Conservation (phyloP, 345 rosid genomes). For the Gossypium longicalyx region DNA sequence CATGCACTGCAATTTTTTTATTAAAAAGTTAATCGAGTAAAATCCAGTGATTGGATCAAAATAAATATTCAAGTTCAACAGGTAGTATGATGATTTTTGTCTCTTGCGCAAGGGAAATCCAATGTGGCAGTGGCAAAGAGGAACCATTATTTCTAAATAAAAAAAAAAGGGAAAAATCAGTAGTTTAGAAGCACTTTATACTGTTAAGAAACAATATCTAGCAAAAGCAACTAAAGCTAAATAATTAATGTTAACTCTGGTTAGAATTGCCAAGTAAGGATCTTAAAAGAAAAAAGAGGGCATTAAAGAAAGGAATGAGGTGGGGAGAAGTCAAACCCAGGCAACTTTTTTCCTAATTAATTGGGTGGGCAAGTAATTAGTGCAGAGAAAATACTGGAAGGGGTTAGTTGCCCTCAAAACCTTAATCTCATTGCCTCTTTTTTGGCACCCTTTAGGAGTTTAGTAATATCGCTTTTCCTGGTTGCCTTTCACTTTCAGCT, state of each 20-base stretch:
- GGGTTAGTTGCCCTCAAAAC: not conserved
- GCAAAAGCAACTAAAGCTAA: not conserved
- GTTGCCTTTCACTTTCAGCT: not conserved
- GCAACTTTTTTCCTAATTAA: no score
- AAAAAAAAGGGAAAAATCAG: no score
- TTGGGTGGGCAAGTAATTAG: no score
- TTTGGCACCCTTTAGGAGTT: not conserved
- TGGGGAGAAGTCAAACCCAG: no score
- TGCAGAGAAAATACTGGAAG: no score
- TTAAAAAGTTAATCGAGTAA: not conserved
- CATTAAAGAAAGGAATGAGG: no score
- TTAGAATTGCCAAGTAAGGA: no score
- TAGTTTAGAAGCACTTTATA: not conserved
- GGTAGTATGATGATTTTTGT: not conserved
- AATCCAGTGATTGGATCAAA: not conserved
- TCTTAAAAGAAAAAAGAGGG: no score
- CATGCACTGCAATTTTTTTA: not conserved
- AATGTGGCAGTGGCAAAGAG: not conserved
- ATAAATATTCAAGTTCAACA: not conserved
- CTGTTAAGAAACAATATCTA: not conserved
- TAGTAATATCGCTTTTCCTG: constrained; percentile 1
- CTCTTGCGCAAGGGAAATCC: constrained; percentile 2
- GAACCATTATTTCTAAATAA: not conserved
- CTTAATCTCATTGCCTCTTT: constrained; percentile 14
- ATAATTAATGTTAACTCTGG: not conserved